These are phyloP conservation scores for Sclerotinia nivalis DNA, from an alignment of 2,329 filamentous ascomycete species.

Conservation along the genomic window DNA sequence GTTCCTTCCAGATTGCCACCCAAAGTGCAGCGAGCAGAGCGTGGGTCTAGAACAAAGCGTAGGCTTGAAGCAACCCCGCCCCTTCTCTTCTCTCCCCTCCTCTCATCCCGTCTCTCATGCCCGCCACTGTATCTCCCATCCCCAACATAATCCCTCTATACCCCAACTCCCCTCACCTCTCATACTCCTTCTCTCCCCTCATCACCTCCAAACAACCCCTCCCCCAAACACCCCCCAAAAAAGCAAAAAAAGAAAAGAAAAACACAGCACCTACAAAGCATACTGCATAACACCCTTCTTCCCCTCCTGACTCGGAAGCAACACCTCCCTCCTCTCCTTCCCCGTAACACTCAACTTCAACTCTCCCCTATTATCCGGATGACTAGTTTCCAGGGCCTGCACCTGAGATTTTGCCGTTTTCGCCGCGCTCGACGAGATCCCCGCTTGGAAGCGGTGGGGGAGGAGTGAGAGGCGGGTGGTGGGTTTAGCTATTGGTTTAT, in stretches of 20 bases:
- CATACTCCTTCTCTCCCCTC: background rate
- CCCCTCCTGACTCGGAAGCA: conserved; percentile 73
- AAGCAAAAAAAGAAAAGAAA: background rate
- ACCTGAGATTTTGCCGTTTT: conserved; percentile 58
- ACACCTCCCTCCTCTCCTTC: conserved; percentile 66
- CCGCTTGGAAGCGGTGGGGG: conserved; percentile 62
- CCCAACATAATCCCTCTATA: background rate
- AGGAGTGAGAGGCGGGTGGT: conserved; percentile 54
- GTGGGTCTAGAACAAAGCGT: background rate
- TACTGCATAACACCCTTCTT: conserved; percentile 83
- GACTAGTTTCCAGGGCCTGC: background rate
- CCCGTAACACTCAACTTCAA: conserved; percentile 48
- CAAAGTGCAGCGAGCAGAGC: background rate
- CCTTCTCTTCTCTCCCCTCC: background rate
- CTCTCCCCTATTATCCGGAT: background rate
- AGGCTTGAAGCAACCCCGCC: background rate
- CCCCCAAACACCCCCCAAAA: too few relatives aligned
- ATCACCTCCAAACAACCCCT: background rate
- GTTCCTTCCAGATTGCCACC: background rate
- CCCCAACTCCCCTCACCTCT: too few relatives aligned
- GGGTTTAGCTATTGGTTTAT: conserved; percentile 61
- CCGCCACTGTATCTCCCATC: background rate
- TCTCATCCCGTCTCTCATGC: background rate
- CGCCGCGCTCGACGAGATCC: conserved; percentile 65
- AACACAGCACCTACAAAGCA: conserved; percentile 66